phyloP scores from a whole-genome alignment of 805 yeast genomes.

The Huiozyma naganishii region DNA sequence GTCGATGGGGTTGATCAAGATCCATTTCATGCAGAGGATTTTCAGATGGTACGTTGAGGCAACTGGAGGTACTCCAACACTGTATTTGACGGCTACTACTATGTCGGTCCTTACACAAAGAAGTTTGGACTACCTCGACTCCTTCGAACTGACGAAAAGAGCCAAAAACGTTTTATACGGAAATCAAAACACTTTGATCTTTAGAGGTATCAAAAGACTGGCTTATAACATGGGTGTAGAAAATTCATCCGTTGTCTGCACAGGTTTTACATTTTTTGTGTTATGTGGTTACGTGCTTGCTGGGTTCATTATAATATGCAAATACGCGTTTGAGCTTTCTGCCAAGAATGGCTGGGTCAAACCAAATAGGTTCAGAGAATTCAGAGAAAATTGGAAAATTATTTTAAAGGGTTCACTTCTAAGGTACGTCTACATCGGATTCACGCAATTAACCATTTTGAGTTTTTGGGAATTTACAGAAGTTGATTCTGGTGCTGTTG shows the following conservation, averaged over 20 bases:
- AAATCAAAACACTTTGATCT: constrained; percentile 48
- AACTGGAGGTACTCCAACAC: constrained; percentile 81
- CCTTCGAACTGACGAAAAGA: constrained; percentile 28
- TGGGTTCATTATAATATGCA: constrained; percentile 46
- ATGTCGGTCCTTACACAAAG: constrained; percentile 66
- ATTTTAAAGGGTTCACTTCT: constrained; percentile 70
- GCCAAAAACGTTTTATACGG: constrained; percentile 35
- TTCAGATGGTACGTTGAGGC: constrained; percentile 80
- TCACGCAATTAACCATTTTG: constrained; percentile 66
- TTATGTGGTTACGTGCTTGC: constrained; percentile 69
- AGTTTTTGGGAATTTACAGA: constrained; percentile 81
- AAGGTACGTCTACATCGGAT: constrained; percentile 74
- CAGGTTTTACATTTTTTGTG: constrained; percentile 80
- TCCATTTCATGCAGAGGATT: constrained; percentile 72
- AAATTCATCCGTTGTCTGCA: constrained; percentile 68
- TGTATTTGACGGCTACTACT: constrained; percentile 52
- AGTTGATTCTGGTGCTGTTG: constrained; percentile 78
- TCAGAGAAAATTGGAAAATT: constrained; percentile 44
- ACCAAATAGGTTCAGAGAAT: constrained; percentile 36
- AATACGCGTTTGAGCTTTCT: constrained; percentile 39
- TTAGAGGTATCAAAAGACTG: constrained; percentile 80
- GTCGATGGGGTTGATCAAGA: constrained; percentile 86
- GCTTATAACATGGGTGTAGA: constrained; percentile 73
- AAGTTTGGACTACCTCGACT: constrained; percentile 19
- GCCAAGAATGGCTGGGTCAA: constrained; percentile 39